Conservation (phyloP, 768 basidiomycete genomes). For the Pleurotus cornucopiae region DNA sequence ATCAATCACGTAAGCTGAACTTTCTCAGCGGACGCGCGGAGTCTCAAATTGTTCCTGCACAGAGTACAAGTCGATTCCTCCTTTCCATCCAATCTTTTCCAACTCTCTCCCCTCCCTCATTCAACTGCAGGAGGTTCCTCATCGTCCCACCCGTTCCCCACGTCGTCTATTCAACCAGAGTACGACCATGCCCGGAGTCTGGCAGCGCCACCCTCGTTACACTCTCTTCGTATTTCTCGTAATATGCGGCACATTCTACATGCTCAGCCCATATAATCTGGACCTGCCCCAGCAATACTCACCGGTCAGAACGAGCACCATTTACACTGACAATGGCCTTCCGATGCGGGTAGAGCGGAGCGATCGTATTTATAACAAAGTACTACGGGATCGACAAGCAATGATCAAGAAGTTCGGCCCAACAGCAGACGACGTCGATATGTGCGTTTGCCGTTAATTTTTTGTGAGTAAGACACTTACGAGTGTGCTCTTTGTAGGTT, state of each 20-base stretch:
- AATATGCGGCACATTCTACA: constrained; percentile 40
- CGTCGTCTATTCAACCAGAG: constrained; percentile 6
- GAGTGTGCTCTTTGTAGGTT: constrained; percentile 32
- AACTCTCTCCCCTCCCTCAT: background rate
- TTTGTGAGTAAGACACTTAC: background rate
- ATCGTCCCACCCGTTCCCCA: background rate
- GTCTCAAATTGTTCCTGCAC: too few relatives aligned
- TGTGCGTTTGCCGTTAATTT: constrained; percentile 29
- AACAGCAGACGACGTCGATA: constrained; percentile 37
- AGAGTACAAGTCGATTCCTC: background rate
- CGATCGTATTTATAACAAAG: constrained; percentile 41
- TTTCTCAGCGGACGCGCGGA: too few relatives aligned
- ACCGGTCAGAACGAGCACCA: constrained; percentile 15
- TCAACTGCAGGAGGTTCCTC: background rate
- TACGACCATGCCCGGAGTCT: constrained; percentile 23
- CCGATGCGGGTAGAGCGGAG: constrained; percentile 36
- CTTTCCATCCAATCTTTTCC: background rate
- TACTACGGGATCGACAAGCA: constrained; percentile 34
- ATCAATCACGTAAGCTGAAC: too few relatives aligned
- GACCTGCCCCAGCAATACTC: constrained; percentile 13
- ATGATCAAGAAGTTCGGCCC: constrained; percentile 56
- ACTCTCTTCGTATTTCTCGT: constrained; percentile 35
- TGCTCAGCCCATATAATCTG: constrained; percentile 34
- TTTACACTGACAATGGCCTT: constrained; percentile 27
- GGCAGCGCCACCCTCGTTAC: constrained; percentile 51